These are phyloP conservation scores for Sicyos edulis DNA, from an alignment of 306 rosid genomes.

Conservation along the genomic window DNA sequence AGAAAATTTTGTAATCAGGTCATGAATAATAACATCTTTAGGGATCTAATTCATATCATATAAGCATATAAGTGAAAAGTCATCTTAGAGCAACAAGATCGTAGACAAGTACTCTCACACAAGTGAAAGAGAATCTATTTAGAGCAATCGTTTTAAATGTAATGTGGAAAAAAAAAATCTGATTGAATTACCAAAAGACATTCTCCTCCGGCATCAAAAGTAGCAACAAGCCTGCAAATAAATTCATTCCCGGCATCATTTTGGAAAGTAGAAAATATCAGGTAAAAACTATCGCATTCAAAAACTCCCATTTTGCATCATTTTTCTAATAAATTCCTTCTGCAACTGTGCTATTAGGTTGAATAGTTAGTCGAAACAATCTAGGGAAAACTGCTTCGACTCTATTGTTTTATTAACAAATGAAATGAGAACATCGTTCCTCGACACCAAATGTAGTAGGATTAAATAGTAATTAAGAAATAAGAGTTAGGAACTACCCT, in stretches of 20 bases:
- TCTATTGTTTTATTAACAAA: too few relatives aligned
- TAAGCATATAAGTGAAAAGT: background rate
- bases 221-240: constrained; percentile 79
- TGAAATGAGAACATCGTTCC: too few relatives aligned
- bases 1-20: constrained; percentile 29
- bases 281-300: too few relatives aligned
- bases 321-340: too few relatives aligned
- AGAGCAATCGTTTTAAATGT: background rate
- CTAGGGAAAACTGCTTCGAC: too few relatives aligned
- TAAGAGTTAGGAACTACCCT: too few relatives aligned
- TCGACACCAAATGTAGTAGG: too few relatives aligned
- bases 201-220: constrained; percentile 96
- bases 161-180: constrained; percentile 11
- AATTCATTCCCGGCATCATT: constrained; percentile 87
- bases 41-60: constrained; percentile 12
- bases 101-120: background rate
- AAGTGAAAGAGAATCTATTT: background rate
- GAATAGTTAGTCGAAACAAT: too few relatives aligned
- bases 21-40: too few relatives aligned
- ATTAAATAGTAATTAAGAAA: too few relatives aligned
- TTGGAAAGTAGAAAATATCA: constrained; percentile 21
- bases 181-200: constrained; percentile 74
- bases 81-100: background rate
- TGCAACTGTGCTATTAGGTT: too few relatives aligned
- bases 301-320: too few relatives aligned